Conservation (phyloP, 768 basidiomycete species). For the Lentinula raphanica region DNA sequence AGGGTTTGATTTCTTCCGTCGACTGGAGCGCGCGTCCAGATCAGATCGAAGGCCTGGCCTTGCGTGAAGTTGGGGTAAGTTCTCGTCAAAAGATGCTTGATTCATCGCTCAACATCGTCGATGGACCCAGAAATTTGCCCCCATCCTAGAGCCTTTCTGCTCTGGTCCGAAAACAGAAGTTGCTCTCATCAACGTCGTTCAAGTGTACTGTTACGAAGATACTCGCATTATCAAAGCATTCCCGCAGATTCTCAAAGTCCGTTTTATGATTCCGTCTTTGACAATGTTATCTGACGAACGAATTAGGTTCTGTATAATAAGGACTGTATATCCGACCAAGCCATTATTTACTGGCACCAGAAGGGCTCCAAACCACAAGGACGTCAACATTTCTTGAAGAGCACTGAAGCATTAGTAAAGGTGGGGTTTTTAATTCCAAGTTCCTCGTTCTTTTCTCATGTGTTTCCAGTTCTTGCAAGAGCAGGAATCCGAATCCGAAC, state of each 20-base stretch:
- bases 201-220: conserved; percentile 95
- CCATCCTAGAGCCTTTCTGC: conserved; percentile 88
- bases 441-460: neutral
- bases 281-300: neutral
- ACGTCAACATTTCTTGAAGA: conserved; percentile 91
- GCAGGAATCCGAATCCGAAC: conserved; percentile 71
- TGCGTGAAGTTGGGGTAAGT: conserved; percentile 82
- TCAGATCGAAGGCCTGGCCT: conserved; percentile 84
- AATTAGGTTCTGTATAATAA: conserved; percentile 86
- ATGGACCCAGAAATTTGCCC: conserved; percentile 62
- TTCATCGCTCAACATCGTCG: neutral
- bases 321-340: conserved; percentile 92
- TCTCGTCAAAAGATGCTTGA: neutral
- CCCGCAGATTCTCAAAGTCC: conserved; percentile 87
- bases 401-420: conserved; percentile 85
- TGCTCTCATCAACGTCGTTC: conserved; percentile 89
- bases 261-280: neutral
- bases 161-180: conserved; percentile 86
- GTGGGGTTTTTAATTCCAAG: conserved; percentile 30
- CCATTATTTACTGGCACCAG: conserved; percentile 96
- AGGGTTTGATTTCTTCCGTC: conserved; percentile 79
- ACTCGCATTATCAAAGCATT: conserved; percentile 93
- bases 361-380: conserved; percentile 97
- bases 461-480: conserved; percentile 76
- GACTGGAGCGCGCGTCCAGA: conserved; percentile 90